phyloP scores from a whole-genome alignment of 257 asterid species.

The Osmanthus fragrans region DNA sequence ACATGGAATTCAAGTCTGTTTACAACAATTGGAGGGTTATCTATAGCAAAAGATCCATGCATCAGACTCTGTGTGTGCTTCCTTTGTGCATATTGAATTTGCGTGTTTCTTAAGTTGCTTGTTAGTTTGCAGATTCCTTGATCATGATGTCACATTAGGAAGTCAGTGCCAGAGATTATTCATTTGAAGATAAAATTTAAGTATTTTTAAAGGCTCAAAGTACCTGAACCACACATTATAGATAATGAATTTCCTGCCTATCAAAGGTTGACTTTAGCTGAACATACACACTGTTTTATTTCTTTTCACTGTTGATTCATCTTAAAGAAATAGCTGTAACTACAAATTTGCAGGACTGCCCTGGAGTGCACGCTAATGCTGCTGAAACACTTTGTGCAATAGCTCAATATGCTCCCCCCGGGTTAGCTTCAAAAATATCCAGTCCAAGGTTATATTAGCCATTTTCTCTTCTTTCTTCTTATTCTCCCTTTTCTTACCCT shows the following conservation, averaged over 20 bases:
- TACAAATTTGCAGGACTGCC: constrained; percentile 64
- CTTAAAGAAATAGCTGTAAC: background rate
- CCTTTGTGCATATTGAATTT: background rate
- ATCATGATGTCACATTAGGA: background rate
- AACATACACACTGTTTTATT: background rate
- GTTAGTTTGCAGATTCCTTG: background rate
- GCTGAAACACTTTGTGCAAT: constrained; percentile 85
- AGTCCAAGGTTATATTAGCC: constrained; percentile 62
- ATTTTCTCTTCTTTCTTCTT: constrained; percentile 14
- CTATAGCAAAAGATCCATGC: background rate
- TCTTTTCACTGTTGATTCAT: background rate
- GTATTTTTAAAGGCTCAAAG: background rate
- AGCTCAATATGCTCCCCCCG: constrained; percentile 77
- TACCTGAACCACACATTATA: background rate
- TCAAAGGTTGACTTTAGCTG: background rate
- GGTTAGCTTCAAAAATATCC: constrained; percentile 63
- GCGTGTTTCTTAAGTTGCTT: background rate
- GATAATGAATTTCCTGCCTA: background rate
- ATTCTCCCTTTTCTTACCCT: constrained; percentile 2
- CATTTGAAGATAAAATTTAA: background rate
- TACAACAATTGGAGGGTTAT: background rate
- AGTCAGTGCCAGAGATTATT: background rate
- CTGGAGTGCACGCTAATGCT: constrained; percentile 95
- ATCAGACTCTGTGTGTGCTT: background rate
- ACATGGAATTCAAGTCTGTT: background rate